Evolutionary conservation across 2,329 filamentous ascomycete genomes (phyloP), one percentile per base, ranked within the genome.

Genomic region (Sclerotiophoma versabilis): DNA sequence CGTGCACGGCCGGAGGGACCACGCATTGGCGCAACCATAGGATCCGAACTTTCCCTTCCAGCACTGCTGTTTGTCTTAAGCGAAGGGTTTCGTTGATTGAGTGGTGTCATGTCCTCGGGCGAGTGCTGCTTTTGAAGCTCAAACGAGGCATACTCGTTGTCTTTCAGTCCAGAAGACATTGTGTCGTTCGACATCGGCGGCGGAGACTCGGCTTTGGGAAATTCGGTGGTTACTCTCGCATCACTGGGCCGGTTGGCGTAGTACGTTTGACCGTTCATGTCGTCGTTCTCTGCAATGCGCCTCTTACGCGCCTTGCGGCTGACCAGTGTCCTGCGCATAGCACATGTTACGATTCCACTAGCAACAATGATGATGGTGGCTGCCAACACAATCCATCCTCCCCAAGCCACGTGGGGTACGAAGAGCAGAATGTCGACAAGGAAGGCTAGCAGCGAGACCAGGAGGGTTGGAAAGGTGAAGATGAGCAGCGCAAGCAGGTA

Each of bases 241-340:
- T 54, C 48, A 23, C 60, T 69, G 36, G 60, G 60, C 69, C 81
- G 74, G 70, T 79, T 77, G 64, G 78, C 74, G 76, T 96, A 97
- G 73, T 89, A 97, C 70, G 93, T 95, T 68, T 95, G 87, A 23
- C 93, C 93, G 72, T 91, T 98, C 93, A 98, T 98, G 73, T 98
- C 93, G 7, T 93, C 91, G 72, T 98, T 96, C 75, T 96, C 90
- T 2, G 87, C 92, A 71, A 98, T 96, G 38, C 92, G 86, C 80
- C 88, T 91, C 82, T 95, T 93, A 58, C 93, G 85, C n/a, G 93
- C 91, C 79, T 97, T 97, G 66, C 93, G 86, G 75, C 91, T 91
- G 57, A 97, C 91, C 52, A 98, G 80, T 2, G 93, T 96, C 56
- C 93, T 87, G 60, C 95, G 89, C 92, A 98, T 98, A 19, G 92